Percentiles rank a stretch among this genome's conserved stretches.
phyloP scores from a whole-genome alignment of 1,284 basidiomycete genomes.

The Cryptococcus amylolentus region DNA sequence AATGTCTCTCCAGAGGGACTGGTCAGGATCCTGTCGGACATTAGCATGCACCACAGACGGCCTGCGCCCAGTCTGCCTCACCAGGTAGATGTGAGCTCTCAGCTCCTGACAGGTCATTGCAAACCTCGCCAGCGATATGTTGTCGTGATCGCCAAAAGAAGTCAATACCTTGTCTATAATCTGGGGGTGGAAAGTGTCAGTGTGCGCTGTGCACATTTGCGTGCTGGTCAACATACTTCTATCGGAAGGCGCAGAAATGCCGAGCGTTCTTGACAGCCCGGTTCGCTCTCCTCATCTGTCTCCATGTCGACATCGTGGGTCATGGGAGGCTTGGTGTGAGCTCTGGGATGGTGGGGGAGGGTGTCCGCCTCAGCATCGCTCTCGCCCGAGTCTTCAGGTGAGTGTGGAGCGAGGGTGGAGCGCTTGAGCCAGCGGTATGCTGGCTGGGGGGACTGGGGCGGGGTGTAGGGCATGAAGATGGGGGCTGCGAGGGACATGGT shows the following conservation, averaged over 20 bases:
- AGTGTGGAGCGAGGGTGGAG: background rate
- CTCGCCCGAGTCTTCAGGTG: background rate
- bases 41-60: background rate
- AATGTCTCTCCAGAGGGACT: slow-evolving; percentile 40
- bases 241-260: slow-evolving; percentile 5
- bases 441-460: background rate
- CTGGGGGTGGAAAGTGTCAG: slow-evolving; percentile 9
- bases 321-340: too few species aligned
- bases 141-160: slow-evolving; percentile 19
- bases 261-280: slow-evolving; percentile 9
- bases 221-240: slow-evolving; percentile 6
- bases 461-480: background rate
- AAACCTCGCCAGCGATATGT: slow-evolving; percentile 12
- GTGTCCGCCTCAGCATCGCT: background rate
- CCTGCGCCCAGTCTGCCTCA: slow-evolving; percentile 9
- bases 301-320: background rate
- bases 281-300: background rate
- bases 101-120: slow-evolving; percentile 35
- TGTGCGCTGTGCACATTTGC: background rate
- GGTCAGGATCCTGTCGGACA: slow-evolving; percentile 33
- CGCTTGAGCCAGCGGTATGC: background rate
- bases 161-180: slow-evolving; percentile 36
- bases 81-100: slow-evolving; percentile 34
- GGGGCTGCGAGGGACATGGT: background rate
- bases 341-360: too few species aligned